phyloP scores from a whole-genome alignment of 768 basidiomycete genomes.

The Gloeostereum incarnatum region DNA sequence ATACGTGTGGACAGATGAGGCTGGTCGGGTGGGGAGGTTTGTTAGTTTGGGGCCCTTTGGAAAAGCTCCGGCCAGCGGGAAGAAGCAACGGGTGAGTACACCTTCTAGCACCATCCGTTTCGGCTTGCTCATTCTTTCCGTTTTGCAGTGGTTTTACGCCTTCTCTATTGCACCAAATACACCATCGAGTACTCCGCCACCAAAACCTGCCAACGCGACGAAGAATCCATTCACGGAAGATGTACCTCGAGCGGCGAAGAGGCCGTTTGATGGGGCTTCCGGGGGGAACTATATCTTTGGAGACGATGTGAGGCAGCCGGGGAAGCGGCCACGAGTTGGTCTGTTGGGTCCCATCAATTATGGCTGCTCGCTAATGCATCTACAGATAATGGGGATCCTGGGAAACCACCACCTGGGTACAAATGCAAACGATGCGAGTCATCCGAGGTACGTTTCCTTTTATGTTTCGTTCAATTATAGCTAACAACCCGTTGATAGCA shows the following conservation, averaged over 20 bases:
- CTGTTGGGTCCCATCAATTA: constrained; percentile 11
- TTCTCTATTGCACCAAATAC: constrained; percentile 69
- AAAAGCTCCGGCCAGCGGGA: constrained; percentile 43
- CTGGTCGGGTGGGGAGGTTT: constrained; percentile 64
- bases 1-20: constrained; percentile 72
- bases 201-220: constrained; percentile 54
- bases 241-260: constrained; percentile 35
- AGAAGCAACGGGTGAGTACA: constrained; percentile 75
- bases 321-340: constrained; percentile 53
- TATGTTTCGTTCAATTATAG: neutral
- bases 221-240: constrained; percentile 58
- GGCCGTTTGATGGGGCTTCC: constrained; percentile 33
- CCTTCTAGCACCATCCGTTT: neutral
- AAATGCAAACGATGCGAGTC: constrained; percentile 74
- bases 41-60: constrained; percentile 88
- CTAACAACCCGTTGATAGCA: constrained; percentile 36
- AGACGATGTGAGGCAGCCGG: constrained; percentile 41
- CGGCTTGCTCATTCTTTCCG: constrained; percentile 5
- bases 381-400: constrained; percentile 24
- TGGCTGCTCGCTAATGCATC: constrained; percentile 9
- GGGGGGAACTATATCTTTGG: constrained; percentile 67
- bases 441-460: constrained; percentile 41
- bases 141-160: constrained; percentile 90
- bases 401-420: constrained; percentile 62
- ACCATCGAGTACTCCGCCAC: constrained; percentile 21